These are phyloP conservation scores for Chaetomiaceae sp. DNA, from an alignment of 2,329 filamentous ascomycete species.

Conservation along the genomic window DNA sequence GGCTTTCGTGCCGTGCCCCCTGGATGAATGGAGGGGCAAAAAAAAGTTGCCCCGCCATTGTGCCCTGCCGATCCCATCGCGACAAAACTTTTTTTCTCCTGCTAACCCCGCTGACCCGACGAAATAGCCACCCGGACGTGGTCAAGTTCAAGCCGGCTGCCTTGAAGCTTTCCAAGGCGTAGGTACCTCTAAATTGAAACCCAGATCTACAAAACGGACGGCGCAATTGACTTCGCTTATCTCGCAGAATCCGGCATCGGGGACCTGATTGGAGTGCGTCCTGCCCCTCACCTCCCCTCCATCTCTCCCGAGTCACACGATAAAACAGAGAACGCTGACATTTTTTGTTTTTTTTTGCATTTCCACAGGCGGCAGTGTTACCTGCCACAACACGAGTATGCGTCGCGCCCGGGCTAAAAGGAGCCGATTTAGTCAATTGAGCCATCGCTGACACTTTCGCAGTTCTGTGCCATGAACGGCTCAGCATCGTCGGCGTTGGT, in stretches of 20 bases:
- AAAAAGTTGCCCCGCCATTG: constrained; percentile 27
- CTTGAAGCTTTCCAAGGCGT: constrained; percentile 91
- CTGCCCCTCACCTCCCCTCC: too few relatives aligned
- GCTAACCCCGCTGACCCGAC: constrained; percentile 10
- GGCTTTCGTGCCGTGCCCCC: constrained; percentile 8
- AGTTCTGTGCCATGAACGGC: constrained; percentile 95
- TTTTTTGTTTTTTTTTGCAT: constrained; percentile 8
- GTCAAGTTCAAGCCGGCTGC: constrained; percentile 94
- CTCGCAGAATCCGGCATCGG: constrained; percentile 78
- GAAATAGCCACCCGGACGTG: constrained; percentile 76
- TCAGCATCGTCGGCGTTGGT: constrained; percentile 97
- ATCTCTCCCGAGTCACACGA: constrained; percentile 24
- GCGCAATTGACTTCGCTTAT: constrained; percentile 38
- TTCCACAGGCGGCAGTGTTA: constrained; percentile 73
- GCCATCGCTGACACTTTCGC: constrained; percentile 31
- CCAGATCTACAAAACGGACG: constrained; percentile 22
- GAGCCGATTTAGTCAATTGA: not conserved
- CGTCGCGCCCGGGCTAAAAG: constrained; percentile 11
- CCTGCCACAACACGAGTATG: constrained; percentile 86
- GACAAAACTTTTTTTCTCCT: not conserved
- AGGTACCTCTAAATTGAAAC: constrained; percentile 42
- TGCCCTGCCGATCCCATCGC: constrained; percentile 22
- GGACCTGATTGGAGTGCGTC: constrained; percentile 98
- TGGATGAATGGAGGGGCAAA: constrained; percentile 37
- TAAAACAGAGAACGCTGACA: constrained; percentile 24